These are phyloP conservation scores for Syzygium syzygioides DNA, from an alignment of 441 rosid species.

Conservation along the genomic window DNA sequence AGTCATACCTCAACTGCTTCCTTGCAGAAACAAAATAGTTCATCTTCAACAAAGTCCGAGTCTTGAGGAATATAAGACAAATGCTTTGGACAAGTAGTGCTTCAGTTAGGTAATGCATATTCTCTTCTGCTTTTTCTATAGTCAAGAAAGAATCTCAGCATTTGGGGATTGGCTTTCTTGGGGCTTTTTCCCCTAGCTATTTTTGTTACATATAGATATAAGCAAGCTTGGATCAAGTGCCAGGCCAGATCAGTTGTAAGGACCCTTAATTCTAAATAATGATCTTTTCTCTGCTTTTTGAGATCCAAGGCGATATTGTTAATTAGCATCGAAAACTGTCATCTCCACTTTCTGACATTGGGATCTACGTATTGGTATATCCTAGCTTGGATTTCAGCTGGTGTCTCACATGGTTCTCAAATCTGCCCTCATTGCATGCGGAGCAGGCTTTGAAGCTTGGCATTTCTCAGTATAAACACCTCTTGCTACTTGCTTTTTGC, in stretches of 20 bases:
- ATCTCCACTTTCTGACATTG: not conserved
- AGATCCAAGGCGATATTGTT: not conserved
- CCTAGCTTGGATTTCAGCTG: not conserved
- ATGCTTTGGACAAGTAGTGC: not conserved
- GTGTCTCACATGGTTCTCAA: not conserved
- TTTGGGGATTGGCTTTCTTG: not conserved
- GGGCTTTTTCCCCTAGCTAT: not conserved
- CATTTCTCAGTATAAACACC: not conserved
- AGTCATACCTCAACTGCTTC: conserved; percentile 23
- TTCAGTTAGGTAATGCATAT: not conserved
- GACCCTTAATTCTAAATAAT: not conserved
- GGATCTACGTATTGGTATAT: not conserved
- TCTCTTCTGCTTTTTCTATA: conserved; percentile 7
- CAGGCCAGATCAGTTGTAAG: not conserved
- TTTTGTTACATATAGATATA: not conserved
- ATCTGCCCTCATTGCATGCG: not conserved
- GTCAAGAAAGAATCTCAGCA: not conserved
- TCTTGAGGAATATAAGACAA: not conserved
- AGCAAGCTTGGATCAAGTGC: not conserved
- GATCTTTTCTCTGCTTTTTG: not conserved
- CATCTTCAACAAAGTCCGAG: conserved; percentile 3
- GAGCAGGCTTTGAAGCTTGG: not conserved
- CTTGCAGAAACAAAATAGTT: conserved; percentile 23
- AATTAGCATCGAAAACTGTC: not conserved
- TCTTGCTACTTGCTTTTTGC: not conserved